These are phyloP conservation scores for Aureobasidium mangrovei DNA, from an alignment of 2,329 filamentous ascomycete species.

Conservation along the genomic window DNA sequence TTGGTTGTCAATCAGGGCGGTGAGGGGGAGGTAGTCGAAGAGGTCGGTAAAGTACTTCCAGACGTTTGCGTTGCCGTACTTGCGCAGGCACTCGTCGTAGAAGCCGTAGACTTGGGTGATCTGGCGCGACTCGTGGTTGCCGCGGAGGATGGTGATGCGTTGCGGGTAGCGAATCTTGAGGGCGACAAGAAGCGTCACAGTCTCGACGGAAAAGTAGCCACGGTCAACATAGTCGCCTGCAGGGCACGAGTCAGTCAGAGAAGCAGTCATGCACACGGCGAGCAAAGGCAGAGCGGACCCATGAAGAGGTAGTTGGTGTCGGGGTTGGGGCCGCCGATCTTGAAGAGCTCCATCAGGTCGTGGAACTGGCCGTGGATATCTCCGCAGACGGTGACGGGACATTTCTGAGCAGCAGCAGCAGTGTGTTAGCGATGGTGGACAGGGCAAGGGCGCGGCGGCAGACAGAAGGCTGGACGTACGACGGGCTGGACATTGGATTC, in stretches of 20 bases:
- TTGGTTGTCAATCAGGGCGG: constrained; percentile 64
- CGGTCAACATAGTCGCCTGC: constrained; percentile 94
- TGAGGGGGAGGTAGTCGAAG: constrained; percentile 67
- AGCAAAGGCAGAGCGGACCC: constrained; percentile 51
- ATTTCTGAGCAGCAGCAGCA: constrained; percentile 51
- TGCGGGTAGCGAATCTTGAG: constrained; percentile 88
- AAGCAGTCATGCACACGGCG: neutral
- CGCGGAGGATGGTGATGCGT: constrained; percentile 62
- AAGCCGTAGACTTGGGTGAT: constrained; percentile 74
- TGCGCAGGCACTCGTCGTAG: constrained; percentile 68
- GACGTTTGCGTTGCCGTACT: constrained; percentile 68
- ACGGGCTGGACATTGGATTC: constrained; percentile 99
- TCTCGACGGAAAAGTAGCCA: constrained; percentile 98
- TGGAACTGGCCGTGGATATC: constrained; percentile 99
- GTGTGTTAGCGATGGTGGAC: neutral
- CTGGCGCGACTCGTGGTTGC: constrained; percentile 68
- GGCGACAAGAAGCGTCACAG: constrained; percentile 88
- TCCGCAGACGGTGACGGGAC: constrained; percentile 94
- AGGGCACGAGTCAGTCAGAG: constrained; percentile 17
- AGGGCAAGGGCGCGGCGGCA: neutral
- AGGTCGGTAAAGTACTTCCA: constrained; percentile 75
- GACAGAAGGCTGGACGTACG: constrained; percentile 47
- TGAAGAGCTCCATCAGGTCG: constrained; percentile 98
- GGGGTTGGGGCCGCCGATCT: constrained; percentile 94
- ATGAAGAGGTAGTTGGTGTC: constrained; percentile 99